These are phyloP conservation scores for Claviceps sp. DNA, from an alignment of 2,329 filamentous ascomycete species.

Conservation along the genomic window DNA sequence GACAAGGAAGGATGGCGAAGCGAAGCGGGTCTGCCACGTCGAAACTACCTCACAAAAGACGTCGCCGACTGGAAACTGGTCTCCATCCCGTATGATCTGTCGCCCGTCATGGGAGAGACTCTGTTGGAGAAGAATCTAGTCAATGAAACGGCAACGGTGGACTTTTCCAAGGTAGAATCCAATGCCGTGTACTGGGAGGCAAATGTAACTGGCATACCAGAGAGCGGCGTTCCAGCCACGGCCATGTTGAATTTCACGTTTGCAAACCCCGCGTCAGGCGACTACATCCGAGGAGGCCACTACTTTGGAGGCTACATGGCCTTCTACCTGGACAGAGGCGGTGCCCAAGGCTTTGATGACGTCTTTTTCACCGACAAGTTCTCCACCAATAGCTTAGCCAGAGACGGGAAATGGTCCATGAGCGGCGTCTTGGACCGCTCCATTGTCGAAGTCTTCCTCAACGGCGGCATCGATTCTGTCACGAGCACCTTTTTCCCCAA, in stretches of 20 bases:
- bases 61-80: slow-evolving; percentile 38
- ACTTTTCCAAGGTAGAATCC: slow-evolving; percentile 36
- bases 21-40: slow-evolving; percentile 26
- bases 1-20: slow-evolving; percentile 19
- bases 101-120: slow-evolving; percentile 29
- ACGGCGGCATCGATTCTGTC: slow-evolving; percentile 19
- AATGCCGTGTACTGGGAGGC: slow-evolving; percentile 41
- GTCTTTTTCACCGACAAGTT: slow-evolving; percentile 21
- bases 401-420: slow-evolving; percentile 14
- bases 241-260: slow-evolving; percentile 19
- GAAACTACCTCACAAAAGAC: slow-evolving; percentile 37
- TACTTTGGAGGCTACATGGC: slow-evolving; percentile 14
- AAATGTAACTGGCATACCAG: slow-evolving; percentile 30
- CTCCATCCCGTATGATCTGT: slow-evolving; percentile 34
- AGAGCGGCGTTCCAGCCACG: slow-evolving; percentile 6
- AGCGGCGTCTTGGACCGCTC: slow-evolving; percentile 23
- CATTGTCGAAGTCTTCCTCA: slow-evolving; percentile 21
- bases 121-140: slow-evolving; percentile 30
- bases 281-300: slow-evolving; percentile 15
- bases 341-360: slow-evolving; percentile 15
- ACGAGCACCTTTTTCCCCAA: slow-evolving; percentile 19
- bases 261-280: slow-evolving; percentile 12
- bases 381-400: slow-evolving; percentile 10
- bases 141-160: slow-evolving; percentile 33
- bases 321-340: slow-evolving; percentile 18